Percentiles rank a stretch among this genome's conserved stretches.
Conservation (phyloP, 2,329 filamentous ascomycete species). For the Emergomyces africanus region DNA sequence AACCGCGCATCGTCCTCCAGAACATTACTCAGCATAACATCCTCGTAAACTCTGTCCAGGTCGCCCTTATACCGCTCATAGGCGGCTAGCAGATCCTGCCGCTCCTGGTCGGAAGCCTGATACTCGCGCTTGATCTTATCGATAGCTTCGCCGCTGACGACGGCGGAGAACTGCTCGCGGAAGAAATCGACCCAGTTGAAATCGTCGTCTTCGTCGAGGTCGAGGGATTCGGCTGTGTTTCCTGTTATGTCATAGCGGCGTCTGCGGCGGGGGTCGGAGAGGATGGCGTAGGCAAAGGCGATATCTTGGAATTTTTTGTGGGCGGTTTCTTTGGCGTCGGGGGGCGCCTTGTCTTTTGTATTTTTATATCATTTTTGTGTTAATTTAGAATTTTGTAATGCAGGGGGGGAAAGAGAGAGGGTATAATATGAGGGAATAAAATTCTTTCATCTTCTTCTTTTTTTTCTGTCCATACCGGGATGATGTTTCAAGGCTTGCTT, state of each 20-base stretch:
- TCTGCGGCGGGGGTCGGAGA: conserved; percentile 69
- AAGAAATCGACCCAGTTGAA: conserved; percentile 93
- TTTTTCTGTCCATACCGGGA: conserved; percentile 52
- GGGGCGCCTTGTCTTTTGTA: conserved; percentile 61
- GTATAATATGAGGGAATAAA: too few species aligned
- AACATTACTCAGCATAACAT: conserved; percentile 76
- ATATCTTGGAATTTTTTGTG: conserved; percentile 77
- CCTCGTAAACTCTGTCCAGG: conserved; percentile 65
- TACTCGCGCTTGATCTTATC: conserved; percentile 64
- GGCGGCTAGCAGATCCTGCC: conserved; percentile 59
- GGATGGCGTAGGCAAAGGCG: conserved; percentile 85
- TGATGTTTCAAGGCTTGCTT: conserved; percentile 82
- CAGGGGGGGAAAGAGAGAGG: too few species aligned
- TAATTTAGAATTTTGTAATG: too few species aligned
- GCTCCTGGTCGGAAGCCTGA: conserved; percentile 77
- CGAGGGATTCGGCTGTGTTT: conserved; percentile 70
- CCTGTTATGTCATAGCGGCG: conserved; percentile 83
- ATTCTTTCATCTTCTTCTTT: too few species aligned
- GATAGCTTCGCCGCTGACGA: conserved; percentile 63
- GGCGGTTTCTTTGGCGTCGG: conserved; percentile 55
- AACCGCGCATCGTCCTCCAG: conserved; percentile 78
- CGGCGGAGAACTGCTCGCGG: conserved; percentile 64
- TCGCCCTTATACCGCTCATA: conserved; percentile 63
- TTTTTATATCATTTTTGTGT: too few species aligned
- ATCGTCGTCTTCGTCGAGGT: conserved; percentile 51